phyloP scores from a whole-genome alignment of 371 early-diverging fungal species.

The Zychaea mexicana region DNA sequence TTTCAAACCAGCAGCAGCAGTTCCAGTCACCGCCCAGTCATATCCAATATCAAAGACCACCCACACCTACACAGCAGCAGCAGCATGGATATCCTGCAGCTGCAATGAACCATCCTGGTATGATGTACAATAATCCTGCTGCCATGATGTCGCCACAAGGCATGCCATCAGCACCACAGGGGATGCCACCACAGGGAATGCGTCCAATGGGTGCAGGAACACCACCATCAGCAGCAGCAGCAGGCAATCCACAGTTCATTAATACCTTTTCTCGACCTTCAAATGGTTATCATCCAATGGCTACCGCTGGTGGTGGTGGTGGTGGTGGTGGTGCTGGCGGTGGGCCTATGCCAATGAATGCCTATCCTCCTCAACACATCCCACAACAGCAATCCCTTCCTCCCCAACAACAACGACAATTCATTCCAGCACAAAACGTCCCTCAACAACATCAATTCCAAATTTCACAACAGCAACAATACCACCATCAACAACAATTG shows the following conservation, averaged over 20 bases:
- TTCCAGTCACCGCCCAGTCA: slow-evolving; percentile 14
- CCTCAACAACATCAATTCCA: background rate
- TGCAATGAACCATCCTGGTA: slow-evolving; percentile 19
- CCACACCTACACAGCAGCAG: slow-evolving; percentile 13
- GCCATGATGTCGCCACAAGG: slow-evolving; percentile 24
- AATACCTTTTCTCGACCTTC: slow-evolving; percentile 22
- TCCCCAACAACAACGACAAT: background rate
- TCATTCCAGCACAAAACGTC: background rate
- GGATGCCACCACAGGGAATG: background rate
- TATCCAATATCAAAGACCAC: slow-evolving; percentile 12
- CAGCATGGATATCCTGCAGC: slow-evolving; percentile 7
- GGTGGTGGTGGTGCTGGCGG: slow-evolving; percentile 15
- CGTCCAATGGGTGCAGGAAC: background rate
- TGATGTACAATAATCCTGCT: slow-evolving; percentile 26
- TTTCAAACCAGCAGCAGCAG: slow-evolving; percentile 15
- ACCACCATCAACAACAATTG: slow-evolving; percentile 10
- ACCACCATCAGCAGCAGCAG: background rate
- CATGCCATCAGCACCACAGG: slow-evolving; percentile 12
- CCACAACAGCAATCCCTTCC: slow-evolving; percentile 4
- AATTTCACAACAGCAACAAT: slow-evolving; percentile 10
- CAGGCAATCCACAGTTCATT: slow-evolving; percentile 23
- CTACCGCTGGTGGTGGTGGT: slow-evolving; percentile 17
- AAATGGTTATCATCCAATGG: no score
- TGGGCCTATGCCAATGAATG: slow-evolving; percentile 7
- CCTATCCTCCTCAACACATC: slow-evolving; percentile 8